Base-by-base conservation (phyloP, 1,284 basidiomycete species). In the Taiwanofungus camphoratus region DNA sequence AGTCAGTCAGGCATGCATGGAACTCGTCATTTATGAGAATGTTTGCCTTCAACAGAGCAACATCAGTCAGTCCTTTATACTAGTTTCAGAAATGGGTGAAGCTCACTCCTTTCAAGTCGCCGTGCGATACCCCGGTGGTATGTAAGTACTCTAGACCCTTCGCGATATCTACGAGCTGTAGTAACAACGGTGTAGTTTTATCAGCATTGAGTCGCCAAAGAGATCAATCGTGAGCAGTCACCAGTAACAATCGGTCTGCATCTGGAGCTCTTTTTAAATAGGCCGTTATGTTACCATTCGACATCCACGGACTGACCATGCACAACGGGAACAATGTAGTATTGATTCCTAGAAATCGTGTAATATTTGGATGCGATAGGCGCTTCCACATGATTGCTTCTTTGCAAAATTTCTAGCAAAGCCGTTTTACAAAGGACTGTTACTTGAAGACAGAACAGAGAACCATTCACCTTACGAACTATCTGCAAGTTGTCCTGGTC, bases 311-410 rank as follows among this genome's bases (percentile, higher is more conserved):
- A n/a, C 36, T 20, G 5, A 41, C 23, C 29, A 45, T 23, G 15
- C 24, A 45, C 7, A 36, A 38, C 13, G n/a, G 24, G 31, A 36
- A 15, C n/a, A 12, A 7, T 3, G 24, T 32, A 5, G 19, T 38
- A 29, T 38, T 30, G n/a, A 50, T 38, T 16, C 48, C 48, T 6
- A 46, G 29, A 18, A 50, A 50, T 13, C 44, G 48, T 5, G 37
- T 36, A 29, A 50, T 38, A 24, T 50, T 50, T 9, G 39, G 35
- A 29, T 50, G 48, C 15, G 41, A 40, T 6, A 50, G 45, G 6
- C 30, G 31, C 23, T 36, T 50, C 48, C 48, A 50, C 11, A 41
- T 4, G 6, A 50, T 31, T 3, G 45, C 42, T 35, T 47, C 41
- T 13, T 22, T 37, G 27, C 35, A 42, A 32, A 36, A 45, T 15